Evolutionary conservation across 768 basidiomycete genomes (phyloP).

Genomic region (Lentinula sp.): DNA sequence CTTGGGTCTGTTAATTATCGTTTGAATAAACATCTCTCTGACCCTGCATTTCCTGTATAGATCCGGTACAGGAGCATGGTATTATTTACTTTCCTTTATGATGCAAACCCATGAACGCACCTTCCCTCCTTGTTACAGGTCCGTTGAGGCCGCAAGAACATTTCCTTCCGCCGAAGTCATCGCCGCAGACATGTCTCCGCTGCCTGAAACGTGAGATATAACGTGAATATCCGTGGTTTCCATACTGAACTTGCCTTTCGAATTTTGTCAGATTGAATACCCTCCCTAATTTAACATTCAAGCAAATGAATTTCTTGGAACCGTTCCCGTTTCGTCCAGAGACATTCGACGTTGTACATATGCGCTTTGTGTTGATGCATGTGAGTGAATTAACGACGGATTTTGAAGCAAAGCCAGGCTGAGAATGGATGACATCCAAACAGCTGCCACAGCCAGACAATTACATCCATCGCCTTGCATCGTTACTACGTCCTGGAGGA

Average conservation of each 20-base stretch:
- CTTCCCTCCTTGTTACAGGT: background rate
- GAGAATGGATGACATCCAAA: background rate
- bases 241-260: background rate
- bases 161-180: background rate
- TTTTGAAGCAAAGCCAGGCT: background rate
- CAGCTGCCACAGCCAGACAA: constrained; percentile 1
- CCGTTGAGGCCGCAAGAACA: constrained; percentile 1
- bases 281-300: background rate
- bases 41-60: background rate
- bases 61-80: constrained; percentile 4
- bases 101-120: background rate
- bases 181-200: background rate
- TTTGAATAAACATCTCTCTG: background rate
- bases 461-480: background rate
- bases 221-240: too few species aligned
- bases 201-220: background rate
- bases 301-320: background rate
- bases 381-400: background rate
- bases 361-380: constrained; percentile 4
- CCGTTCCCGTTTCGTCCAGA: background rate
- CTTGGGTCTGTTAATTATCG: background rate
- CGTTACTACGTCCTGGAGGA: constrained; percentile 1
- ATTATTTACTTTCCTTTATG: background rate
- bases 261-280: background rate
- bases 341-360: background rate